A percentile compares a stretch with the other conserved stretches of the same genome.
These are phyloP conservation scores for Dioscorea dumetorum DNA, from an alignment of 106 monocot species.

Conservation along the genomic window DNA sequence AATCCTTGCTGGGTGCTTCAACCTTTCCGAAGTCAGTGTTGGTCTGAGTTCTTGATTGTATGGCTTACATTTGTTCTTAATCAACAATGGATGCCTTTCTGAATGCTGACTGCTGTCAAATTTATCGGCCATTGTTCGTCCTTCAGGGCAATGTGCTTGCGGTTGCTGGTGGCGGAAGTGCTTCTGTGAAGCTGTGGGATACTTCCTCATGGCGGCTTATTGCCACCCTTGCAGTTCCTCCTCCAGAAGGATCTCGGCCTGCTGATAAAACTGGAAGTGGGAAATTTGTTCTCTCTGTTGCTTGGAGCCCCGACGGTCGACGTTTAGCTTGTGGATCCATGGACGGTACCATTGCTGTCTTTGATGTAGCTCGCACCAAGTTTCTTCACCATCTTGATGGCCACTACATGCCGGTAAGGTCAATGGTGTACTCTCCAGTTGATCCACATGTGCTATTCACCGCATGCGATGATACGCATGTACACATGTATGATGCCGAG, in stretches of 20 bases:
- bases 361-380: slow-evolving; percentile 65
- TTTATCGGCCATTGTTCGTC: neutral
- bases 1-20: too few relatives aligned
- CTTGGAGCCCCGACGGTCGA: slow-evolving; percentile 88
- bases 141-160: slow-evolving; percentile 72
- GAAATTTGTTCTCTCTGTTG: slow-evolving; percentile 89
- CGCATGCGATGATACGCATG: slow-evolving; percentile 67
- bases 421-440: slow-evolving; percentile 78
- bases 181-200: slow-evolving; percentile 86
- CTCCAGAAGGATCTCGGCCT: slow-evolving; percentile 45
- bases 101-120: too few relatives aligned
- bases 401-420: slow-evolving; percentile 88
- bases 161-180: slow-evolving; percentile 92
- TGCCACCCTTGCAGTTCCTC: slow-evolving; percentile 53
- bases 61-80: too few relatives aligned
- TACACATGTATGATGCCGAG: slow-evolving; percentile 91
- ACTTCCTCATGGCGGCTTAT: slow-evolving; percentile 81
- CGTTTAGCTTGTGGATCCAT: slow-evolving; percentile 77
- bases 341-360: slow-evolving; percentile 81
- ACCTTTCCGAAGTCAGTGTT: too few relatives aligned
- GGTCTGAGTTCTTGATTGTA: too few relatives aligned
- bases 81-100: too few relatives aligned
- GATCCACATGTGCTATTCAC: slow-evolving; percentile 84
- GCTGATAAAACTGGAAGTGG: slow-evolving; percentile 45
- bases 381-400: slow-evolving; percentile 91